phyloP scores from a whole-genome alignment of 495 filamentous ascomycete species.

The Neurospora terricola region DNA sequence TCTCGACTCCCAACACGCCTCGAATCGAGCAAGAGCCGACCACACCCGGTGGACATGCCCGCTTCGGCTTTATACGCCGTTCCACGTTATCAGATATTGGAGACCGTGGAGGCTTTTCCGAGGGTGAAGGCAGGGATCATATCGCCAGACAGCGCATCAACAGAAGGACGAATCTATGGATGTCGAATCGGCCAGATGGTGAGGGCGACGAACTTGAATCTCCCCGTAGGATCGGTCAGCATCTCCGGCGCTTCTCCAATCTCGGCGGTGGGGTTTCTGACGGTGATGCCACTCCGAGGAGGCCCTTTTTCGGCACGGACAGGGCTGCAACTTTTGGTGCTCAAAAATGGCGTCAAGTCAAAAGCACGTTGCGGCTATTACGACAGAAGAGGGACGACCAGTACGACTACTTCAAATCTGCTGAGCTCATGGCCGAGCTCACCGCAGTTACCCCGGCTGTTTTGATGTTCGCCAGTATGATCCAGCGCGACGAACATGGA shows the following conservation, averaged over 20 bases:
- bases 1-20: slow-evolving; percentile 30
- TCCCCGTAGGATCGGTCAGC: slow-evolving; percentile 55
- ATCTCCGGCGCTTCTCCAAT: slow-evolving; percentile 66
- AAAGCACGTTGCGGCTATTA: slow-evolving; percentile 72
- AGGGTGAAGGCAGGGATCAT: slow-evolving; percentile 78
- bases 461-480: slow-evolving; percentile 89
- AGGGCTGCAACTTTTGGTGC: slow-evolving; percentile 67
- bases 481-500: slow-evolving; percentile 91
- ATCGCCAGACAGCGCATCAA: slow-evolving; percentile 45
- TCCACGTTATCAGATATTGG: slow-evolving; percentile 59
- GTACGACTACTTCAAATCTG: slow-evolving; percentile 89
- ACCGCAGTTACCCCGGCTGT: slow-evolving; percentile 86
- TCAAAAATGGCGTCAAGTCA: slow-evolving; percentile 79
- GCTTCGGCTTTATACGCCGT: slow-evolving; percentile 50
- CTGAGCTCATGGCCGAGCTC: slow-evolving; percentile 91
- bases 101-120: slow-evolving; percentile 67
- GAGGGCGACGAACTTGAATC: slow-evolving; percentile 37
- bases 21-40: slow-evolving; percentile 19
- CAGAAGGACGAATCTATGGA: slow-evolving; percentile 48
- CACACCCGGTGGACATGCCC: slow-evolving; percentile 20
- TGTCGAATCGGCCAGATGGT: slow-evolving; percentile 17
- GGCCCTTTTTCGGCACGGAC: slow-evolving; percentile 48
- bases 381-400: slow-evolving; percentile 75
- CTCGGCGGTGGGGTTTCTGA: slow-evolving; percentile 47
- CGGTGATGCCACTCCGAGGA: slow-evolving; percentile 39